These are phyloP conservation scores for Inga leiocalycina DNA, from an alignment of 306 rosid species.

Conservation along the genomic window DNA sequence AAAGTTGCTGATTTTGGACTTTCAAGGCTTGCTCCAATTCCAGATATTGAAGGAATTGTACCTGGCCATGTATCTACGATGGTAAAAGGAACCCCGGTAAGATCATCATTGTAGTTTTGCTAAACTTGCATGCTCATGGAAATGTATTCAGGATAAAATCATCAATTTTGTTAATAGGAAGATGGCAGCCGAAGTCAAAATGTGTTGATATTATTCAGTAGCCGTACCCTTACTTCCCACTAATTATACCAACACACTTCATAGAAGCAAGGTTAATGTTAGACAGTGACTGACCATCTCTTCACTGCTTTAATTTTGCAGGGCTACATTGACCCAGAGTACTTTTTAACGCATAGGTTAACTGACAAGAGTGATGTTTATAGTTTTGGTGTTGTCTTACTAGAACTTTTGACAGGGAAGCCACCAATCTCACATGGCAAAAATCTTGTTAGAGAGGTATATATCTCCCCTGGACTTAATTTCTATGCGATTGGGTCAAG, in stretches of 20 bases:
- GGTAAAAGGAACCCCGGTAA: constrained; percentile 98
- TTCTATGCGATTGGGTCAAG: constrained; percentile 23
- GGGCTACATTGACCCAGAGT: constrained; percentile 98
- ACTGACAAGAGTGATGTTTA: constrained; percentile 97
- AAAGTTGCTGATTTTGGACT: constrained; percentile 99
- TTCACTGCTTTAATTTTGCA: constrained; percentile 42
- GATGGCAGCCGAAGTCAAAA: too few relatives aligned
- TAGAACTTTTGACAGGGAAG: constrained; percentile 89
- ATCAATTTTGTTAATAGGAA: too few relatives aligned
- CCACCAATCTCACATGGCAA: constrained; percentile 92
- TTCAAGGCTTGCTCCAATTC: constrained; percentile 92
- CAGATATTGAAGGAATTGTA: constrained; percentile 69
- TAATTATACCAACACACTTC: neutral
- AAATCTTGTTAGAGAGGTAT: constrained; percentile 97
- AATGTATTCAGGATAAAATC: neutral
- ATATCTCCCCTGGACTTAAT: constrained; percentile 35
- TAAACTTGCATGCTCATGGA: neutral
- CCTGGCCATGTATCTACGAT: constrained; percentile 88
- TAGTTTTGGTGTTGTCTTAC: constrained; percentile 89
- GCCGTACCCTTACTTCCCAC: neutral
- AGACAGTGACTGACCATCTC: neutral
- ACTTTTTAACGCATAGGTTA: constrained; percentile 85
- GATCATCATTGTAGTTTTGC: constrained; percentile 24
- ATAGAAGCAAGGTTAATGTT: neutral
- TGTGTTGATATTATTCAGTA: too few relatives aligned